Base-by-base conservation (phyloP, 108 stramenopile species). In the Skeletonema costatum region DNA sequence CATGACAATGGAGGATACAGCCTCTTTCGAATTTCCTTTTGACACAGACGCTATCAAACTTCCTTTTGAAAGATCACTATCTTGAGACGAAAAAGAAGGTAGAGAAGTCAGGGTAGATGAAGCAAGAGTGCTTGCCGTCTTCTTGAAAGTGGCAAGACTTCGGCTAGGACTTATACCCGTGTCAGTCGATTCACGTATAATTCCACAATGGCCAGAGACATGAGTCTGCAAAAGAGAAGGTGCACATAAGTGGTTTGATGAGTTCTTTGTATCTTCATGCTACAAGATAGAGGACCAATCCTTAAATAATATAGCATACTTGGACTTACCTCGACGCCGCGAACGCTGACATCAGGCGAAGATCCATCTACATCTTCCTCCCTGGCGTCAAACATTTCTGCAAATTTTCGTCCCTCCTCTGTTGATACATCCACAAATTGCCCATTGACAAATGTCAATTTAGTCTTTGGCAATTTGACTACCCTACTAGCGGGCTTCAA, bases 371-470 rank as follows among this genome's bases (percentile, higher is more conserved):
- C 5, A 42, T 42, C 72, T 36, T 46, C 46, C 51, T 63, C 73
- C 11, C 19, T 53, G 33, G 73, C 59, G 4, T 16, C 44, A 35
- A 65, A 64, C 31, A 67, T 12, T 16, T 58, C 38, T 25, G 68
- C 73, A 32, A 70, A 53, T 29, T 63, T 58, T 70, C 68, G 71
- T 63, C 79, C 79, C 39, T 80, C 68, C 9, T 31, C 39, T 4
- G 79, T 80, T 32, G 56, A 44, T 13, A 74, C 10, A 63, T 81
- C 80, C 4, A 81, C 51, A 33, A 81, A 81, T 60, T 81, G 80
- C 19, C 80, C 80, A 64, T 81, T 74, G 32, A 70, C 51, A 71
- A 81, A 81, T 31, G 73, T 74, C 16, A 81, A 60, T 60, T 70
- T 74, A 8, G 32, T 50, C 50, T 60, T 66, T 6, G 80, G 69